Evolutionary conservation across 2,329 filamentous ascomycete genomes (phyloP), one percentile per base, ranked within the genome.

Genomic region (Ophiocordyceps robertsii): DNA sequence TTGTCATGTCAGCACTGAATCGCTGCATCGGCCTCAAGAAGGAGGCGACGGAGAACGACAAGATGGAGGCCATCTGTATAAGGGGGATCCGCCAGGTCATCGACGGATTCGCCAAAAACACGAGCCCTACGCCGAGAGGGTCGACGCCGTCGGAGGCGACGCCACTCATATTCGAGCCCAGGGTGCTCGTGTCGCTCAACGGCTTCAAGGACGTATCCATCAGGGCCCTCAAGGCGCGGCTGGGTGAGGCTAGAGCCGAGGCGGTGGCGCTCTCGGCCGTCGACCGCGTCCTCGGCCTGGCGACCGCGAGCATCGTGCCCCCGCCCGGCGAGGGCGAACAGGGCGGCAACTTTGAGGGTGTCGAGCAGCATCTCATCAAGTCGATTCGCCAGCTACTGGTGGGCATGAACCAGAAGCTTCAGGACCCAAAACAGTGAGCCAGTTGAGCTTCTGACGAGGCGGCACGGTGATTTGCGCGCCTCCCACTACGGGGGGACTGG

Each of bases 1-100:
- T 72, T 21, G 67, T 72, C 45, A 70, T 72, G 63, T 72, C 69
- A 7, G 70, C 70, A 12, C 58, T 74, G 46, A 73, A 72, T 47
- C 68, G 69, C 24, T 68, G 65, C 37, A 55, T 73, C 10, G 69
- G 69, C 0, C 61, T 75, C 38, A 65, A 70, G 46, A 61, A 60
- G 21, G 59, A 61, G 36, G 60, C 62, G 7, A 66, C 65, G 0
- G 66, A 65, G 36, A 64, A 66, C 42, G 64, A 69, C 32, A 60
- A 62, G 44, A 62, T 72, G 53, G 70, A 73, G 46, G 54, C 58
- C 29, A 67, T 72, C 32, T 67, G 64, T 37, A 67, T 67, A 40
- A 65, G 62, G 45, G 64, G 63, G 27, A 62, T 67, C 35, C 52
- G 57, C 21, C 58, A 63, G 33, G 60, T 73, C 35, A 58, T 68